A percentile compares a stretch with the other conserved stretches of the same genome.
phyloP scores from a whole-genome alignment of 2,329 filamentous ascomycete species.

The Apiospora arundinis region DNA sequence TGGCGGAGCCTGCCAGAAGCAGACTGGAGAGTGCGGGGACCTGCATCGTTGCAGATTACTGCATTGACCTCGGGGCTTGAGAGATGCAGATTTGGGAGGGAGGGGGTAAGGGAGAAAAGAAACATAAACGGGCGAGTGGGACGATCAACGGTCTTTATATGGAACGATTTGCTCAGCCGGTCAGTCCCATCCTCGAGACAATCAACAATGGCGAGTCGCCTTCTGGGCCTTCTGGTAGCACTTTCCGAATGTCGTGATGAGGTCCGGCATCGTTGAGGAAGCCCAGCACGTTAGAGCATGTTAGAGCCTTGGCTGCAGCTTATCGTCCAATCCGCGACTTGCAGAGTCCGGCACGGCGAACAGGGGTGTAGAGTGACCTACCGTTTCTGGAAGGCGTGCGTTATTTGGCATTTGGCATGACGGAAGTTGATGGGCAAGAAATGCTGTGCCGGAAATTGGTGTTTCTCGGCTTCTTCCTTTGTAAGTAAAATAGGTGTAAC shows the following conservation, averaged over 20 bases:
- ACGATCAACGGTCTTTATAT: not conserved
- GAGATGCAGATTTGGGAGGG: not conserved
- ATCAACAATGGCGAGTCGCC: not conserved
- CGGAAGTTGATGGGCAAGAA: not conserved
- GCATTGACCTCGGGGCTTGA: not conserved
- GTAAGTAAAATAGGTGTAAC: too few species aligned
- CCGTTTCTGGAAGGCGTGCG: not conserved
- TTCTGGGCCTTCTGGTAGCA: not conserved
- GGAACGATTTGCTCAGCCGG: not conserved
- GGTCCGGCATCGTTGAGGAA: not conserved
- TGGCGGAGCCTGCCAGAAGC: not conserved
- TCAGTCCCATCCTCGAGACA: not conserved
- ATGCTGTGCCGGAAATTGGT: not conserved
- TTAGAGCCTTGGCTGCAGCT: slow-evolving; percentile 10
- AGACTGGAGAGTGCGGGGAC: slow-evolving; percentile 5
- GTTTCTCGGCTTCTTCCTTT: not conserved
- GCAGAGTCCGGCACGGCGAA: not conserved
- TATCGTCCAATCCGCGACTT: slow-evolving; percentile 9
- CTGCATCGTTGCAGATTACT: not conserved
- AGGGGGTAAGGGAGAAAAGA: not conserved
- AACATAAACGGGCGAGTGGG: not conserved
- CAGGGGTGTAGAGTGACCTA: slow-evolving; percentile 5
- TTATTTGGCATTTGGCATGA: not conserved
- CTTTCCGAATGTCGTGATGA: slow-evolving; percentile 8
- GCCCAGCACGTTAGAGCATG: not conserved